Conservation (phyloP, 176 grass and related monocot genomes). For the Carex scoparia region DNA sequence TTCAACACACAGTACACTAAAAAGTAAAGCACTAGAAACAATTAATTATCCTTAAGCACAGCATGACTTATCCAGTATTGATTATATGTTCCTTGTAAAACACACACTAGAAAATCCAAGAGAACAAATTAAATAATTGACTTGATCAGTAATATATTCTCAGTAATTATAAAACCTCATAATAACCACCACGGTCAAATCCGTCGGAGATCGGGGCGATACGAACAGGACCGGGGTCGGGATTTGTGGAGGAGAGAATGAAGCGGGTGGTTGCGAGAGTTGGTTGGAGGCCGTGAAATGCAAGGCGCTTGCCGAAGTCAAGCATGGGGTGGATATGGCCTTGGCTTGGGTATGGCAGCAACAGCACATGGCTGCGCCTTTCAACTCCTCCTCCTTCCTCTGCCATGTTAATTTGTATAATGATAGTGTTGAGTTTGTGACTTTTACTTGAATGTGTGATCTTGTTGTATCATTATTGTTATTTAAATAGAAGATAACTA, state of each 20-base stretch:
- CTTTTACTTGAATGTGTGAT: background rate
- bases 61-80: background rate
- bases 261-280: conserved; percentile 43
- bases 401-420: background rate
- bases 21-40: background rate
- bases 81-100: background rate
- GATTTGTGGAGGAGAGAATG: conserved; percentile 24
- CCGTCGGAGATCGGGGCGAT: conserved; percentile 41
- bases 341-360: conserved; percentile 59
- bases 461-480: too few species aligned
- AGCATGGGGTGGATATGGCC: conserved; percentile 80
- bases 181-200: conserved; percentile 25
- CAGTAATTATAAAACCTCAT: background rate
- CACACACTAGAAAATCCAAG: background rate
- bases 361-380: conserved; percentile 29
- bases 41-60: background rate
- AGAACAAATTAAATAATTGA: background rate
- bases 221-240: conserved; percentile 15
- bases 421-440: background rate
- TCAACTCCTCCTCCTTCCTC: background rate
- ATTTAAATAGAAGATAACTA: too few species aligned
- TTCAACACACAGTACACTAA: too few species aligned
- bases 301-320: conserved; percentile 54
- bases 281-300: conserved; percentile 33
- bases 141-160: background rate